Percentiles rank a stretch among this genome's conserved stretches.
These are phyloP conservation scores for Euphrasia arctica DNA, from an alignment of 305 asterid species.

Conservation along the genomic window DNA sequence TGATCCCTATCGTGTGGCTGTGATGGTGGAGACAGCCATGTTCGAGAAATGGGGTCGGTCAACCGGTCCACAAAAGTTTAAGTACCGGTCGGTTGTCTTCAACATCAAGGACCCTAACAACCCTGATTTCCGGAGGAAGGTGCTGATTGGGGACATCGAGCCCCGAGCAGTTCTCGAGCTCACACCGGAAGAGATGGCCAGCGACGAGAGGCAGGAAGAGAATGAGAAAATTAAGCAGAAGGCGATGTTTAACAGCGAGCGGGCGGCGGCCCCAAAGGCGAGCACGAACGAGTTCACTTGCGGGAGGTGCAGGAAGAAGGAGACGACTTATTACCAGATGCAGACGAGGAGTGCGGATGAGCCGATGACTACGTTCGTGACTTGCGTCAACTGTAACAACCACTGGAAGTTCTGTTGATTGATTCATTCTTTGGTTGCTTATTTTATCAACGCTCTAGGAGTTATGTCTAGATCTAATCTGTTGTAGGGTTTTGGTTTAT, in stretches of 20 bases:
- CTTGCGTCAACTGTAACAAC: slow-evolving; percentile 75
- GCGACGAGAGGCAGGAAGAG: slow-evolving; percentile 67
- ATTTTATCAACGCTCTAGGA: background rate
- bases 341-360: slow-evolving; percentile 95
- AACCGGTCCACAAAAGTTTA: slow-evolving; percentile 68
- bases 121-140: slow-evolving; percentile 83
- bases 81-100: slow-evolving; percentile 82
- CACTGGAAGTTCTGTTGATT: slow-evolving; percentile 79
- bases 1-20: slow-evolving; percentile 86
- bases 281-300: slow-evolving; percentile 78
- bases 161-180: slow-evolving; percentile 45
- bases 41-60: slow-evolving; percentile 85
- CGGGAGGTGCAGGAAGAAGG: slow-evolving; percentile 60
- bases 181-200: slow-evolving; percentile 88
- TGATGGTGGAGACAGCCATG: slow-evolving; percentile 71
- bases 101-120: slow-evolving; percentile 76
- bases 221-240: slow-evolving; percentile 74
- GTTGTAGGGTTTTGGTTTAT: background rate
- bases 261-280: slow-evolving; percentile 64
- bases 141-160: slow-evolving; percentile 56
- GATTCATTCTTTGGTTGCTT: background rate
- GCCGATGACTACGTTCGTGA: slow-evolving; percentile 86
- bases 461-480: background rate
- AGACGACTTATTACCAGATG: slow-evolving; percentile 77
- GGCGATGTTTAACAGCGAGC: slow-evolving; percentile 71